Base-by-base conservation (phyloP, 2,329 filamentous ascomycete genomes). In the Ophiosphaerella narmari region DNA sequence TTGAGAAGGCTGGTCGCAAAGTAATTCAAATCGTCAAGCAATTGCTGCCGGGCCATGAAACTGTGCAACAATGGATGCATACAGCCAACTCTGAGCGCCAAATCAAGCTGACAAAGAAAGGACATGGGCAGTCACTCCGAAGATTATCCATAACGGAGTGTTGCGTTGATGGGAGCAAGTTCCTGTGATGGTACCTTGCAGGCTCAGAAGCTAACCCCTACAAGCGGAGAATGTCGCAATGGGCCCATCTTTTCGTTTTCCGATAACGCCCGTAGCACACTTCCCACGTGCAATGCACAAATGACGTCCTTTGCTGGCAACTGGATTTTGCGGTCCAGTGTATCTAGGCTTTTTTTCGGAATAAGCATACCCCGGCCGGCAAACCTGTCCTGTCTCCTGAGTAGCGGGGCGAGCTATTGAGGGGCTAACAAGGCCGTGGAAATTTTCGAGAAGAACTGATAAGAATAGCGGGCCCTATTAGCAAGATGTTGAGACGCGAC, bases 401-500 rank as follows among this genome's bases (percentile, higher is more conserved):
- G 45, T 49, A 63, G 62, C 59, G 62, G 62, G 62, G 60, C 62
- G 53, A 53, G 59, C 62, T 66, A 63, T 59, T 51, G 59, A 60
- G 32, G 46, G 46, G 52, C 52, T 63, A 62, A 52, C 38, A 50
- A 46, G 46, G 48, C 26, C 52, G 48, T 59, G 50, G 58, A 57
- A 57, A 55, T 57, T 59, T 64, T 60, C 50, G 48, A 54, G 55
- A 57, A 60, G 52, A 54, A 54, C 44, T 56, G 54, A 64, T 64
- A 62, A 65, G 54, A 64, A 62, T 64, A 65, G 62, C 61, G 59
- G 62, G 55, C 41, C 52, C 18, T 59, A 47, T 52, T 26, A 47
- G 41, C 43, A 37, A 11, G 35, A 46, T 23, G 47, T 46, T 43
- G 54, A 43, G 37, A 40, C 47, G 41, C 37, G 16, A 47, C 32